Conservation (phyloP, 148 eudicot genomes). For the Rhododendron griersonianum region DNA sequence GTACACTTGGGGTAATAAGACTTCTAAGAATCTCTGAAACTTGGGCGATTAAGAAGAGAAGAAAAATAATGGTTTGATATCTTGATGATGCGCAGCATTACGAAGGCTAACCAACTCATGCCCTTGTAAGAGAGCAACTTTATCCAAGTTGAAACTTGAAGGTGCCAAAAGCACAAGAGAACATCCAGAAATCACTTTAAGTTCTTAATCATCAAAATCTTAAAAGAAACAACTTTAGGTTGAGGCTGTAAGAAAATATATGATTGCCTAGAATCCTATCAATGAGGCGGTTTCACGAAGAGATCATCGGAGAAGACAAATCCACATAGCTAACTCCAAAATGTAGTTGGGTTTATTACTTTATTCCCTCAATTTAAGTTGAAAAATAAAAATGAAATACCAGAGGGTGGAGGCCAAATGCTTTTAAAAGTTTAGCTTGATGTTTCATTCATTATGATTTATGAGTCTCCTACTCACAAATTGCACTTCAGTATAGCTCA, state of each 20-base stretch:
- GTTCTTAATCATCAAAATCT: neutral
- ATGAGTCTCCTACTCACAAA: neutral
- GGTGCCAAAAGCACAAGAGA: neutral
- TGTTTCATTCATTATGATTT: neutral
- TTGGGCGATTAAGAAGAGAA: neutral
- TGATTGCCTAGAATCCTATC: neutral
- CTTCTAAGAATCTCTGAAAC: neutral
- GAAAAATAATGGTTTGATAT: neutral
- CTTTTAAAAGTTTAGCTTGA: neutral
- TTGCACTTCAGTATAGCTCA: neutral
- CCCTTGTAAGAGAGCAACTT: neutral
- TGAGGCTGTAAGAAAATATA: neutral
- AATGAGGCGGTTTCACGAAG: neutral
- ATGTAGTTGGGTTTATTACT: neutral
- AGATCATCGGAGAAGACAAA: neutral
- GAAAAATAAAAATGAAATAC: neutral
- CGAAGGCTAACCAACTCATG: neutral
- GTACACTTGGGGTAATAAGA: neutral
- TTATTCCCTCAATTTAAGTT: neutral
- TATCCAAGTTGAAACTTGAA: neutral
- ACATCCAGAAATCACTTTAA: neutral
- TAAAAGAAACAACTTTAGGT: neutral
- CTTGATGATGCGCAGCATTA: neutral
- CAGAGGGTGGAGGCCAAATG: neutral
- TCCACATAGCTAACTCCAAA: neutral